A percentile compares a stretch with the other conserved stretches of the same genome.
phyloP scores from a whole-genome alignment of 805 yeast species.

The Blastobotrys terrestris region DNA sequence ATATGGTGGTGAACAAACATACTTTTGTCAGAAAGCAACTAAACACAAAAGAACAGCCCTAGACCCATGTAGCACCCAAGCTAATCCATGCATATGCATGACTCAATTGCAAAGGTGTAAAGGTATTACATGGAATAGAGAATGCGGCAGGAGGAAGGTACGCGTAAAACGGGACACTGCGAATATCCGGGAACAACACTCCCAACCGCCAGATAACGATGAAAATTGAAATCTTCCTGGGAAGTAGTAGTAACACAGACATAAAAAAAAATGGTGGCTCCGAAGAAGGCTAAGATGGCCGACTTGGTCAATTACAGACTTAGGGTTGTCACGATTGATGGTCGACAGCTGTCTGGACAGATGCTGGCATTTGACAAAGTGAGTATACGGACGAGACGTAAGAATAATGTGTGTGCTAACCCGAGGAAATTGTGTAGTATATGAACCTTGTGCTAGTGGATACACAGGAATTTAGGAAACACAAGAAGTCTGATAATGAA shows the following conservation, averaged over 20 bases:
- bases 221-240: neutral
- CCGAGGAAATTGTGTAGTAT: slow-evolving; percentile 32
- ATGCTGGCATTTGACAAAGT: slow-evolving; percentile 78
- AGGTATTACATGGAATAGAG: too few species aligned
- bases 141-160: too few species aligned
- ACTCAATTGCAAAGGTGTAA: too few species aligned
- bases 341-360: slow-evolving; percentile 70
- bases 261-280: neutral
- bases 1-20: too few species aligned
- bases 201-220: neutral
- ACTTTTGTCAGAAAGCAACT: too few species aligned
- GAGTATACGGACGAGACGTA: too few species aligned
- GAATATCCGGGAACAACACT: neutral
- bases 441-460: slow-evolving; percentile 82
- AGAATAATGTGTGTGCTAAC: neutral
- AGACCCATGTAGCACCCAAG: too few species aligned
- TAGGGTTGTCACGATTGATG: slow-evolving; percentile 69
- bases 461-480: slow-evolving; percentile 74
- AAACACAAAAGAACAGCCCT: too few species aligned
- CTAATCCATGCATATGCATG: too few species aligned
- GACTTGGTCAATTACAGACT: slow-evolving; percentile 71
- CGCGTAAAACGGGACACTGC: too few species aligned
- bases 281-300: slow-evolving; percentile 46
- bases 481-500: slow-evolving; percentile 37
- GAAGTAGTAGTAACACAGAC: slow-evolving; percentile 1